A percentile compares a stretch with the other conserved stretches of the same genome.
phyloP scores from a whole-genome alignment of 2,329 filamentous ascomycete species.

The Coniochaeta pulveracea region DNA sequence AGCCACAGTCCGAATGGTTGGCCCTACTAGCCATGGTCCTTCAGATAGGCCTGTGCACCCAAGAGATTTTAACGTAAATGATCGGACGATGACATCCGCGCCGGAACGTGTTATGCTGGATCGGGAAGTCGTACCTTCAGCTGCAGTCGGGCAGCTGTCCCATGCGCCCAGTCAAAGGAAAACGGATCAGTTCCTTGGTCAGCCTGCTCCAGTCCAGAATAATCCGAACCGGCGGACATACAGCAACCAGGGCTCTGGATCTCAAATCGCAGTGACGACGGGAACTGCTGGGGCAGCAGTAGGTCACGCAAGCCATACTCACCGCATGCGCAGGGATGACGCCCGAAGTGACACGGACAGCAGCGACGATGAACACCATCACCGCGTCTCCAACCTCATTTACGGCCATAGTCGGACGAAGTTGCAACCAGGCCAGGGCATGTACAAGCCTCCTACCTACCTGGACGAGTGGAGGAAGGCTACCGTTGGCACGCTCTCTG shows the following conservation, averaged over 20 bases:
- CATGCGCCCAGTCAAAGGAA: constrained; percentile 14
- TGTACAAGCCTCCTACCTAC: constrained; percentile 48
- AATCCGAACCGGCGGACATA: constrained; percentile 5
- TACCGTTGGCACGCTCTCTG: constrained; percentile 48
- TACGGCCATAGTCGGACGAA: constrained; percentile 27
- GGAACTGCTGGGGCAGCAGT: constrained; percentile 7
- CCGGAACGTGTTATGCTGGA: not conserved
- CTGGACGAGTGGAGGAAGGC: constrained; percentile 66
- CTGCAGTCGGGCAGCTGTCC: constrained; percentile 7
- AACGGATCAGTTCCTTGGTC: constrained; percentile 11
- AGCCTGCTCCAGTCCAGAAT: constrained; percentile 7
- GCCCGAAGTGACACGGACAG: constrained; percentile 17
- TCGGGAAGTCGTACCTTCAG: constrained; percentile 2
- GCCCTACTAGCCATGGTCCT: not conserved
- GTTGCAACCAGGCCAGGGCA: constrained; percentile 35
- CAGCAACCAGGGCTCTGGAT: constrained; percentile 3
- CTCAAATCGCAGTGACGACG: constrained; percentile 2
- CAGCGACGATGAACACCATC: constrained; percentile 20
- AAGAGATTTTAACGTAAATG: not conserved
- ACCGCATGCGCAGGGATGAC: constrained; percentile 8
- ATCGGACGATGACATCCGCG: not conserved
- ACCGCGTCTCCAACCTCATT: constrained; percentile 28
- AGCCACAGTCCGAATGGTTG: not conserved
- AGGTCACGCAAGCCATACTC: constrained; percentile 4
- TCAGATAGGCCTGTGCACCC: not conserved